Conservation (phyloP, 208 protist genomes). For the Balamuthia mandrillaris region DNA sequence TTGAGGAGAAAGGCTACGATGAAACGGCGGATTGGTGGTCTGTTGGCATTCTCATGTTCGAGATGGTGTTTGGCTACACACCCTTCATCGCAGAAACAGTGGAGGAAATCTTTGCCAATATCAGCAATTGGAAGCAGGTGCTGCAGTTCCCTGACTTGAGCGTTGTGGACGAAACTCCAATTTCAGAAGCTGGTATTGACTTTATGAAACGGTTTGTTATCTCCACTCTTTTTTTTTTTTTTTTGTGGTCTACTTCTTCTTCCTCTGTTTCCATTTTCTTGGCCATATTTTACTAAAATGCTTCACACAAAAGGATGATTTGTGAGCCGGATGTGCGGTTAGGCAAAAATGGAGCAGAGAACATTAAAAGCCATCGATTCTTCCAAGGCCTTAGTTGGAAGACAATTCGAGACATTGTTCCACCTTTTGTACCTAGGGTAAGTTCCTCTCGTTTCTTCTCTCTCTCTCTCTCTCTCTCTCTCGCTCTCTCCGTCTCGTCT, state of each 20-base stretch:
- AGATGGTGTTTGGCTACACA: conserved; percentile 56
- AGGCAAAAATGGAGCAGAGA: background rate
- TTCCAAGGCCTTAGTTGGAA: conserved; percentile 7
- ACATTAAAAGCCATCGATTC: conserved; percentile 33
- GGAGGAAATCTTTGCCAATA: conserved; percentile 72
- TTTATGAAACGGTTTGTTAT: background rate
- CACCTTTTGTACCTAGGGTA: conserved; percentile 15
- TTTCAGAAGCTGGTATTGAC: background rate
- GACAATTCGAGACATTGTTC: background rate
- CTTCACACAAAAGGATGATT: background rate
- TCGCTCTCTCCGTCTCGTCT: background rate
- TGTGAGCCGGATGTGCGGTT: background rate
- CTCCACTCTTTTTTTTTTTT: no score
- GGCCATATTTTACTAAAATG: background rate
- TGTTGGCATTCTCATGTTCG: conserved; percentile 57
- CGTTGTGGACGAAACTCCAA: background rate
- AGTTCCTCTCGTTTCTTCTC: background rate
- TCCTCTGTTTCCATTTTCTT: no score
- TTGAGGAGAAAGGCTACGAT: conserved; percentile 48
- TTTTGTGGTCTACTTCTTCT: no score
- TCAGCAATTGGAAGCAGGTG: conserved; percentile 55
- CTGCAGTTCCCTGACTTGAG: conserved; percentile 32
- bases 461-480: no score
- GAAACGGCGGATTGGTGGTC: conserved; percentile 61
- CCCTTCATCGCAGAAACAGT: conserved; percentile 72